Base-by-base conservation (phyloP, 2,329 filamentous ascomycete genomes). In the Tricladium varicosporioides region DNA sequence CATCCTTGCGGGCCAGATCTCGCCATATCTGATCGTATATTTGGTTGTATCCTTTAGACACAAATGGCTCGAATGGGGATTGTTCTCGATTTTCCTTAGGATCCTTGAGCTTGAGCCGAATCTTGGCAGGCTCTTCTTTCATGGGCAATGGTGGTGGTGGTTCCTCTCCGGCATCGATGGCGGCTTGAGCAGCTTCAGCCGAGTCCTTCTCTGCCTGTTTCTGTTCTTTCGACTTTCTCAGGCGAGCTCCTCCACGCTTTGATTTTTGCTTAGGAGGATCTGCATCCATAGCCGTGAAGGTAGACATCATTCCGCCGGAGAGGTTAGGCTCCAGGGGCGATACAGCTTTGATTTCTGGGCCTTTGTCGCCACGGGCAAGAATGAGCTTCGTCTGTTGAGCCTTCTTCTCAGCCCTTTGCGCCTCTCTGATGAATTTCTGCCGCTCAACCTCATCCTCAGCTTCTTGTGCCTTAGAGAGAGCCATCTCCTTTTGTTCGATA, bases 21-120 rank as follows among this genome's bases (percentile, higher is more conserved):
- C 93, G 89, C 87, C 91, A 95, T 63, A 97, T 97, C 72, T 97
- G 92, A 68, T 96, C 92, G 72, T 97, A 97, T 57, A 99, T 93
- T 72, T 96, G 92, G 69, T 95, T 92, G 76, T 95, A 99, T 15
- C 90, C 92, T 71, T 96, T 96, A 51, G 92, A 94, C 64, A 90
- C 87, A 73, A 90, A 94, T 59, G 71, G 69, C 52, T 71, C 69
- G 22, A 70, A 63, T 1, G 60, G 70, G 71, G 71, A 76, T 69
- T 70, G 85, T 78, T 71, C 69, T 68, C 72, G 59, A 53, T 65
- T 54, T 15, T 77, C 73, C 56, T 75, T 74, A 53, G 73, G 63
- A 42, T 72, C 64, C 65, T 79, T 80, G 49, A 86, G 75, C 73
- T 86, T 87, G 73, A 87, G 84, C 60, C 83, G 80, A 60, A 86